A percentile compares a stretch with the other conserved stretches of the same genome.
Conservation (phyloP, 78 protist species). For the Cyanophora paradoxa region DNA sequence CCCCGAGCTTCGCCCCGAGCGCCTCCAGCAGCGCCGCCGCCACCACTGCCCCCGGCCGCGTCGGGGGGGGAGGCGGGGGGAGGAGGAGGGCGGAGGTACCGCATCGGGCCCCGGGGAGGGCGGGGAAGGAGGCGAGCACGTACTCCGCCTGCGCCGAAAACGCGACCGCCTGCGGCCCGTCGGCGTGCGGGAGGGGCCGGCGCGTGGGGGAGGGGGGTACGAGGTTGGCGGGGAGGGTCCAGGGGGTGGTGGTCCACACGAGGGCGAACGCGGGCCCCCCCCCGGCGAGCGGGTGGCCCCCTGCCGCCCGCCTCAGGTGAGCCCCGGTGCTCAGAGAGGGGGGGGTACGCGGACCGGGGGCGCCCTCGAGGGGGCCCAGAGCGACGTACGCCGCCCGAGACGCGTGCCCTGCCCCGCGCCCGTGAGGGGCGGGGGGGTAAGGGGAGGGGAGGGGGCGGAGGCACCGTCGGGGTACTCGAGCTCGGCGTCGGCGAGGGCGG, state of each 20-base stretch:
- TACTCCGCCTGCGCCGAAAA: background rate
- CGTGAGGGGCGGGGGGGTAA: no score
- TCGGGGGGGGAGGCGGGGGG: no score
- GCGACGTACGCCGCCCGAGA: slow-evolving; percentile 60
- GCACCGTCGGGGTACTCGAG: slow-evolving; percentile 71
- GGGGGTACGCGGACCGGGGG: background rate
- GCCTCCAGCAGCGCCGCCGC: background rate
- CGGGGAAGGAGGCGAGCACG: background rate
- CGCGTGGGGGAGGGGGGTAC: slow-evolving; percentile 8
- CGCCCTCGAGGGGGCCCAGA: slow-evolving; percentile 17
- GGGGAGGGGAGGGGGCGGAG: no score
- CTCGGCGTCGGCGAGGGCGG: slow-evolving; percentile 91
- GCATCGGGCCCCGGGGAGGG: background rate
- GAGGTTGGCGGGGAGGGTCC: slow-evolving; percentile 83
- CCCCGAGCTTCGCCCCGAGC: background rate
- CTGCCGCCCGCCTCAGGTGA: no score
- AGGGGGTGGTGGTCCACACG: slow-evolving; percentile 89
- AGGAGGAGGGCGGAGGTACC: background rate
- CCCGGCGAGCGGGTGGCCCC: slow-evolving; percentile 37
- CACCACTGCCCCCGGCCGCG: background rate
- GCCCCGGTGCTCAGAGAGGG: no score
- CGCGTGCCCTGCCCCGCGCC: no score
- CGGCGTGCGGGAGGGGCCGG: no score
- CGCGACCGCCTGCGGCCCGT: background rate
- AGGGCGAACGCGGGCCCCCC: slow-evolving; percentile 24